These are phyloP conservation scores for Huntiella savannae DNA, from an alignment of 2,329 filamentous ascomycete species.

Conservation along the genomic window DNA sequence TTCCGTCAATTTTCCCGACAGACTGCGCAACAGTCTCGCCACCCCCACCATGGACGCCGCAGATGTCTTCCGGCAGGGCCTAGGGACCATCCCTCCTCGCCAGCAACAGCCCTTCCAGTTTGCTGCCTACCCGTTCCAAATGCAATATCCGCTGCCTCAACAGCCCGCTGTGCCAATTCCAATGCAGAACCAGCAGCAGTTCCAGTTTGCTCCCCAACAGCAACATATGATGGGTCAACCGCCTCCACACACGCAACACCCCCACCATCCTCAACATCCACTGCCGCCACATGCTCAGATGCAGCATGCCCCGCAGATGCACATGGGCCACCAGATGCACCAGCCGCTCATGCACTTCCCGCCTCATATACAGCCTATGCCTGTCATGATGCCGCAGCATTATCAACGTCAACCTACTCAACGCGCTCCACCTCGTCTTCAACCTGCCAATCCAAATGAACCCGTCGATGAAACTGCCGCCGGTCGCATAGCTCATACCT, in stretches of 20 bases:
- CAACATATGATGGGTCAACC: constrained; percentile 13
- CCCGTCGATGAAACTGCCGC: constrained; percentile 16
- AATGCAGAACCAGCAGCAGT: constrained; percentile 1
- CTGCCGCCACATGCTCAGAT: constrained; percentile 15
- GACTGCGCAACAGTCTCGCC: too few species aligned
- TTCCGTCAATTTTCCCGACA: too few species aligned
- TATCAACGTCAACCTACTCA: constrained; percentile 4
- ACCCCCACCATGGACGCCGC: constrained; percentile 33
- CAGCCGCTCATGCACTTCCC: constrained; percentile 8
- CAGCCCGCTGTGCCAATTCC: constrained; percentile 10
- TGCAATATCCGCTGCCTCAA: constrained; percentile 8
- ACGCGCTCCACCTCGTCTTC: constrained; percentile 8
- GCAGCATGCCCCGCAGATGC: constrained; percentile 10
- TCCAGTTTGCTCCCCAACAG: constrained; percentile 13
- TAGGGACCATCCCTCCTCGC: constrained; percentile 20
- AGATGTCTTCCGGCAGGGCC: constrained; percentile 39
- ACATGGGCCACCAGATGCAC: constrained; percentile 7
- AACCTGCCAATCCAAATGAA: constrained; percentile 11
- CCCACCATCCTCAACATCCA: constrained; percentile 9
- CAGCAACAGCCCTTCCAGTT: constrained; percentile 10
- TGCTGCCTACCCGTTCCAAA: constrained; percentile 9
- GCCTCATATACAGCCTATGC: constrained; percentile 8
- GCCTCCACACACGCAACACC: constrained; percentile 11
- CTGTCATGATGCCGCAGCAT: constrained; percentile 1
- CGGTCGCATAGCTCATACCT: constrained; percentile 53